Evolutionary conservation across 108 stramenopile genomes (phyloP).

Genomic region (Skeletonema grethae): DNA sequence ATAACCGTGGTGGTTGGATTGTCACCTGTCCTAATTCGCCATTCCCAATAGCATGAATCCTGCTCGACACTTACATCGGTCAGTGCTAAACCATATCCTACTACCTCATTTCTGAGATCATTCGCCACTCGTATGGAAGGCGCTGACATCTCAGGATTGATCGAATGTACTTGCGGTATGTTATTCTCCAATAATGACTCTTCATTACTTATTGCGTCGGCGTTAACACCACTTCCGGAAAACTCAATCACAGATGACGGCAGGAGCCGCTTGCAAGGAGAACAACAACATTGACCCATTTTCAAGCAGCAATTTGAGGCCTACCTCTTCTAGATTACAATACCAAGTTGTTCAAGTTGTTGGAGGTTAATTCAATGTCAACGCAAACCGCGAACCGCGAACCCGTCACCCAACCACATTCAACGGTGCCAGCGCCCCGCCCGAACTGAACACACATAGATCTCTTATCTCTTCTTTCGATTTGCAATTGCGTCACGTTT

Average conservation of each 20-base stretch:
- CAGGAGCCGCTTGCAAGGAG: constrained; percentile 17
- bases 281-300: constrained; percentile 59
- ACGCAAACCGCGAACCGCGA: no score
- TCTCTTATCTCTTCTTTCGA: no score
- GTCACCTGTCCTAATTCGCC: constrained; percentile 49
- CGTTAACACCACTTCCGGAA: constrained; percentile 4
- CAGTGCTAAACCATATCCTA: constrained; percentile 73
- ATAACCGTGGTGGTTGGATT: constrained; percentile 44
- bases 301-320: neutral
- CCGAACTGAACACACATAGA: no score
- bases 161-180: constrained; percentile 54
- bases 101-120: constrained; percentile 34
- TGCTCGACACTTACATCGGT: constrained; percentile 74
- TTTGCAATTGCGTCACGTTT: no score
- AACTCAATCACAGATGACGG: constrained; percentile 20
- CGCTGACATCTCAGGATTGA: constrained; percentile 36
- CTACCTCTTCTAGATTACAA: no score
- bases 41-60: constrained; percentile 90
- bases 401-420: no score
- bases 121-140: constrained; percentile 31
- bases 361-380: no score
- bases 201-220: constrained; percentile 21
- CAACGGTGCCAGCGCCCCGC: no score
- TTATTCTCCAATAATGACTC: constrained; percentile 43
- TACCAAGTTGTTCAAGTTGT: no score